Evolutionary conservation across 2,329 filamentous ascomycete species (phyloP), one percentile per base, ranked within the genome.

Genomic region (Xylariaceae sp.): DNA sequence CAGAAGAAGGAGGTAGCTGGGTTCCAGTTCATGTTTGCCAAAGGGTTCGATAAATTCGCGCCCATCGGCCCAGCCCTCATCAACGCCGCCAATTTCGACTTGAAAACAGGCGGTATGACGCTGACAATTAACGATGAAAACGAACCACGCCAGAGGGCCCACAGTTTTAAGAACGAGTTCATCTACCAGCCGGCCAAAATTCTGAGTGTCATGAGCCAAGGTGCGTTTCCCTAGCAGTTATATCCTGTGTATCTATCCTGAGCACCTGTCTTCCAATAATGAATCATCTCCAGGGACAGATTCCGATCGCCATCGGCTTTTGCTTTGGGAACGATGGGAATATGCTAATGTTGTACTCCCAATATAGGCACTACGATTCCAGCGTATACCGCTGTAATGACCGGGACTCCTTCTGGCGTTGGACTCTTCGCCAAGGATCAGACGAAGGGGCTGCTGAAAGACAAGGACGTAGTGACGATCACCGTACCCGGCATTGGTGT

Each of bases 371-470:
- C 69, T 4, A 77, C 73, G 20, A 49, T 77, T 38, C 65, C 65
- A 40, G 65, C 63, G 2, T 71, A 70, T 5, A 76, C 73, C 3
- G 65, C 67, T 2, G 67, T 77, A 33, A 69, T 77, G 67, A 76
- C 73, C 4, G 74, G 74, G 2, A 76, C 74, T 2, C 72, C 73
- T 1, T 56, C 57, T 2, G 68, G 67, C 0, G 65, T 70, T 1
- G 68, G 63, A 1, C 53, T 53, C 2, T 69, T 68, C 35, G 57
- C 56, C 50, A 56, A 56, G 10, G n/a, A n/a, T n/a, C n/a, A n/a
- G n/a, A 56, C 61, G 4, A 58, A 60, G 20, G 44, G 47, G 14
- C 63, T 64, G 22, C 46, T 71, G 20, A 57, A 64, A 20, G 43
- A 69, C 47, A 65, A 64, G 1, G 67, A 65, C 53, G 52, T 65